Evolutionary conservation across 257 asterid species (phyloP), one percentile per base, ranked within the genome.

Genomic region (Solanum phureja): DNA sequence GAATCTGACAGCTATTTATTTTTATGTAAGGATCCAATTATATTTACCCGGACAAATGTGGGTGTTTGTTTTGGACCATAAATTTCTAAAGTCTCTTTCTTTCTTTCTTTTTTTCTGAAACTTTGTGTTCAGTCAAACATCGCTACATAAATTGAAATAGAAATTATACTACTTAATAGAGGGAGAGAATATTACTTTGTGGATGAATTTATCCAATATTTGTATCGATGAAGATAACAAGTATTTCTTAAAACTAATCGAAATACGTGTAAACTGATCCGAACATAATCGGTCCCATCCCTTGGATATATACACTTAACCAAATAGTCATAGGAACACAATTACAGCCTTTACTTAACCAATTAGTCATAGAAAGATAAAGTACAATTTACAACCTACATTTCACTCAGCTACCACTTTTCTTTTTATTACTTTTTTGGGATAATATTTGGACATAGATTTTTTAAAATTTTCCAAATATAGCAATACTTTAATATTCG

Each of bases 51-150:
- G 1, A 42, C 14, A 42, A 42, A 42, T 42, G 16, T 44, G 14
- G 5, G 16, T 4, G 16, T 44, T 38, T 38, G 44, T 38, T 44
- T 44, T 44, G 2, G 0, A 58, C 0, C 5, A 8, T 3, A 60
- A 23, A 4, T 21, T 60, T 60, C 29, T 3, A 2, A 21, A 21
- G 3, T 60, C 10, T 56, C 6, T 56, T 38, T 42, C 4, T 10
- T 42, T 42, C 1, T 7, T 19, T 8, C 0, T 7, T 3, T 58
- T 19, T 19, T 19, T 7, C 0, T 49, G 0, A 58, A 62, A n/a
- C 6, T 62, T 9, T 62, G 3, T 62, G 1, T 10, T 4, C 33
- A 11, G 8, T 62, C 16, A 62, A n/a, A 62, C 3, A n/a, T 11
- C 3, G 14, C 3, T n/a, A n/a, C 33, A 62, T 62, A n/a, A 62